Percentiles rank a stretch among this genome's conserved stretches.
Conservation (phyloP, 169 alveolate genomes). For the Plasmodium inui region DNA sequence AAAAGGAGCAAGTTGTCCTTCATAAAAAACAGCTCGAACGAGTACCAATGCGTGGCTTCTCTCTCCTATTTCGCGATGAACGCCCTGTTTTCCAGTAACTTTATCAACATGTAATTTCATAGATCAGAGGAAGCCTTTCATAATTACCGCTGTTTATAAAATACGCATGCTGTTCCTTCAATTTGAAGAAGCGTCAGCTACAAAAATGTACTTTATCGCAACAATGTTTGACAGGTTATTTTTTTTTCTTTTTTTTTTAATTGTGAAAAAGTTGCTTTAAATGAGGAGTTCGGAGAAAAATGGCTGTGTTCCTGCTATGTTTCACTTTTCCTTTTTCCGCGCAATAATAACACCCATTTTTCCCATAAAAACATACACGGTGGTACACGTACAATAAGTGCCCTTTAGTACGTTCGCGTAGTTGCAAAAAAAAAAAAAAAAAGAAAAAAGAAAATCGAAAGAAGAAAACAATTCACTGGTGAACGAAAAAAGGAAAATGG, state of each 20-base stretch:
- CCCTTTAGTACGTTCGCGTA: not conserved
- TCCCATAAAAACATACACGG: not conserved
- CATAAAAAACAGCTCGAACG: not conserved
- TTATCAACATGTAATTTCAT: not conserved
- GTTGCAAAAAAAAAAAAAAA: not conserved
- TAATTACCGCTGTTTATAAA: not conserved
- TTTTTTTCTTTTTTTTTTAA: not conserved
- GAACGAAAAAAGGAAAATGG: not conserved
- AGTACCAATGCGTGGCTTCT: not conserved
- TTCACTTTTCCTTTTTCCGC: constrained; percentile 3
- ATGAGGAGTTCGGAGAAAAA: not conserved
- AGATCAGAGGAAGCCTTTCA: not conserved
- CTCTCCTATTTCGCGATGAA: not conserved
- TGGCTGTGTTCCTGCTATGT: not conserved
- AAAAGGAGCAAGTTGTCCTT: not conserved
- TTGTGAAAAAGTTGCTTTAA: not conserved
- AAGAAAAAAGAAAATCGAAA: not conserved
- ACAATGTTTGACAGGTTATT: not conserved
- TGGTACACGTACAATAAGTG: not conserved
- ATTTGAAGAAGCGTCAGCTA: not conserved
- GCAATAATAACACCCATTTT: not conserved
- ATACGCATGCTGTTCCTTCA: not conserved
- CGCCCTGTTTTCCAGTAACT: not conserved
- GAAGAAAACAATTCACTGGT: not conserved
- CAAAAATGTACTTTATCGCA: not conserved